Base-by-base conservation (phyloP, 108 stramenopile genomes). In the Parietichytrium sp. region DNA sequence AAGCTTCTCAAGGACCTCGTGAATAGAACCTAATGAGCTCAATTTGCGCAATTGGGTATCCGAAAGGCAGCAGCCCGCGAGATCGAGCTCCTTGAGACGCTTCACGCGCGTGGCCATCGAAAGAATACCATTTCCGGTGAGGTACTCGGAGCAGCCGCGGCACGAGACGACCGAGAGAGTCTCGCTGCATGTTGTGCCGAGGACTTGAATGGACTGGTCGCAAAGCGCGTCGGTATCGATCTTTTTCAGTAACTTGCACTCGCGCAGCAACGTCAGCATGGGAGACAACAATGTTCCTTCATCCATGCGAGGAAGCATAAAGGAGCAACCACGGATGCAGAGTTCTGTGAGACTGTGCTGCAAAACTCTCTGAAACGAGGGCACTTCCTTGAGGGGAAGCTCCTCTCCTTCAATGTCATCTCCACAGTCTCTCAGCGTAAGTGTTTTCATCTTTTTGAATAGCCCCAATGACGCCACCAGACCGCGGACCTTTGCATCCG, bases 111-210 rank as follows among this genome's bases (percentile, higher is more conserved):
- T 33, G 20, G 45, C 61, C 16, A 72, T 10, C 7, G 0, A 13
- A 0, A 72, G 61, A 38, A 72, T 25, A 20, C 61, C 61, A 12
- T n/a, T 42, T n/a, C 61, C 61, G 20, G 61, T 72, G 61, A 72
- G 38, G 20, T 72, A 42, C 38, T 72, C 38, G 42, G 38, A 33
- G 20, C 38, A 72, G 23, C 45, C 61, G 1, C 61, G 61, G 61
- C 61, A 72, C 29, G 61, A 72, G 33, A 72, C 33, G 1, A 45
- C 61, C 20, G 38, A n/a, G 10, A 72, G 20, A 16, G 61, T 0
- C 10, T 16, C 38, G 3, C 61, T 42, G 42, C 61, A 25, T 72
- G 33, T 23, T 8, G 1, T 25, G 10, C 38, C 61, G 42, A 72
- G 61, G 23, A 25, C 61, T 16, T 42, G 38, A 45, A 72, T 33